A percentile compares a stretch with the other conserved stretches of the same genome.
Evolutionary conservation across 2,329 filamentous ascomycete genomes (phyloP).

Genomic region (Colletotrichum liaoningense): DNA sequence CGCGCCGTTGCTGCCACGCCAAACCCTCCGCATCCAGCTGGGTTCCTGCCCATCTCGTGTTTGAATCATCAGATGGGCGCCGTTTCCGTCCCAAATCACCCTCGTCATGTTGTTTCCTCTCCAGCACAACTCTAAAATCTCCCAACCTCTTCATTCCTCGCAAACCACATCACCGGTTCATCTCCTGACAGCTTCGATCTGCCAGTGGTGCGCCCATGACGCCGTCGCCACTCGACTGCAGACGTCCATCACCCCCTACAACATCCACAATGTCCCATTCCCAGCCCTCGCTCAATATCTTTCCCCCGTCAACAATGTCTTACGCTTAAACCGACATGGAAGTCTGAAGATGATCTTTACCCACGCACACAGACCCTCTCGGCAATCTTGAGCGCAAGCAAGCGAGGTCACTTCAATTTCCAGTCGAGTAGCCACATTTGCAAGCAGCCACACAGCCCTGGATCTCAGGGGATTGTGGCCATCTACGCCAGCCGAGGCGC

Average conservation of each 20-base stretch:
- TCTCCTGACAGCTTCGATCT: not conserved
- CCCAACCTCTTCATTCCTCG: constrained; percentile 7
- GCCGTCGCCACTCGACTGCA: not conserved
- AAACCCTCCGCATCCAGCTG: not conserved
- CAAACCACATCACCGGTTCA: not conserved
- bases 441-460: not conserved
- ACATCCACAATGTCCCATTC: not conserved
- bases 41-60: not conserved
- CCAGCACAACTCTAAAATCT: not conserved
- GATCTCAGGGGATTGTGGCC: not conserved
- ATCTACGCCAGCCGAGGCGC: not conserved
- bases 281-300: constrained; percentile 4
- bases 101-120: constrained; percentile 1
- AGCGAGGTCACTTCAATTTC: not conserved
- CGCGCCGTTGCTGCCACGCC: not conserved
- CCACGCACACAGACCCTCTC: not conserved
- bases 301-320: constrained; percentile 5
- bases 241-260: not conserved
- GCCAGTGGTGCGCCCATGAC: not conserved
- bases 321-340: not conserved
- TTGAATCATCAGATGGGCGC: not conserved
- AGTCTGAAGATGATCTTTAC: not conserved
- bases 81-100: not conserved
- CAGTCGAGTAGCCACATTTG: not conserved
- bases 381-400: constrained; percentile 10